Evolutionary conservation across 768 basidiomycete species (phyloP).

Genomic region (Chalciporus sphaerocephalus): DNA sequence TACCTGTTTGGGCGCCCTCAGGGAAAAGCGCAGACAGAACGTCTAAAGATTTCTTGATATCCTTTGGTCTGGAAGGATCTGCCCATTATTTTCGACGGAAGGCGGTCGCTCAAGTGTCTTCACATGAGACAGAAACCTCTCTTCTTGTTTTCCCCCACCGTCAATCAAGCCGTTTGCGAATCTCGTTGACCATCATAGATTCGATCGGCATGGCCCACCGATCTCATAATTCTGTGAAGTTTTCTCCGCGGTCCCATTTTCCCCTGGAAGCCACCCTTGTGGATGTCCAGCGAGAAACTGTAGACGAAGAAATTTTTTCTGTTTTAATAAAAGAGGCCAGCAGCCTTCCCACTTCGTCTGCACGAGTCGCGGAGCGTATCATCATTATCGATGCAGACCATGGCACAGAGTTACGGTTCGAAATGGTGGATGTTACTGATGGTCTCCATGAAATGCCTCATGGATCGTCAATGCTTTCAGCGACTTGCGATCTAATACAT

Average conservation of each 20-base stretch:
- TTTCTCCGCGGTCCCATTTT: constrained; percentile 27
- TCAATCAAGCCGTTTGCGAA: constrained; percentile 57
- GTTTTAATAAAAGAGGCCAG: constrained; percentile 74
- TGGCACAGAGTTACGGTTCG: constrained; percentile 62
- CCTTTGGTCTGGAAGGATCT: constrained; percentile 83
- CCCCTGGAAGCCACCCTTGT: constrained; percentile 51
- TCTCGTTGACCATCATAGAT: constrained; percentile 45
- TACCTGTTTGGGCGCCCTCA: constrained; percentile 62
- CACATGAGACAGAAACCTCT: constrained; percentile 39
- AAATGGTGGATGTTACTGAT: constrained; percentile 47
- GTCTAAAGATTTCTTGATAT: constrained; percentile 74
- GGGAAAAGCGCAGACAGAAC: constrained; percentile 80
- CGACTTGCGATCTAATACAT: constrained; percentile 66
- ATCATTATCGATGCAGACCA: constrained; percentile 76
- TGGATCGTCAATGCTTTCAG: constrained; percentile 20
- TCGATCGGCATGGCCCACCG: constrained; percentile 31
- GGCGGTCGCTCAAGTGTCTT: constrained; percentile 67
- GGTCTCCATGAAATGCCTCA: constrained; percentile 7
- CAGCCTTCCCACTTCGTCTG: constrained; percentile 67
- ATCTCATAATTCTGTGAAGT: constrained; percentile 36
- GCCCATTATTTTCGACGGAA: constrained; percentile 55
- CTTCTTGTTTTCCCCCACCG: constrained; percentile 60
- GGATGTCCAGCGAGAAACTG: constrained; percentile 62
- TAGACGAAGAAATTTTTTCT: constrained; percentile 79
- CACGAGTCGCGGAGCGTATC: constrained; percentile 72